Percentiles rank a stretch among this genome's conserved stretches.
Evolutionary conservation across 805 yeast species (phyloP).

Genomic region (Starmerella vaccinii): DNA sequence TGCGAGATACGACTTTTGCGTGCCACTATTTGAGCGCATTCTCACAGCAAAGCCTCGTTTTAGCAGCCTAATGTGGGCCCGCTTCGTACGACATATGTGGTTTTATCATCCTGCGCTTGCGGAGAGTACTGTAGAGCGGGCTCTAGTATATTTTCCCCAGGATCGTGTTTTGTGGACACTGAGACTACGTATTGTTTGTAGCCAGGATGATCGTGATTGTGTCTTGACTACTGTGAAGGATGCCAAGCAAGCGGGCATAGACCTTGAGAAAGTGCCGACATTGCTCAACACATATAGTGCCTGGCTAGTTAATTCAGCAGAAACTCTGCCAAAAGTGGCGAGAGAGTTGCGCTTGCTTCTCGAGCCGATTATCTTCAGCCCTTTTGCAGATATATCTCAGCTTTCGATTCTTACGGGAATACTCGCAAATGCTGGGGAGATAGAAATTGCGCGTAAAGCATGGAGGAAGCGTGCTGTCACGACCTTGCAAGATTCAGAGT

Average conservation of each 20-base stretch:
- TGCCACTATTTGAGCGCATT: not conserved
- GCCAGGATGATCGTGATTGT: not conserved
- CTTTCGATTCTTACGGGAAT: not conserved
- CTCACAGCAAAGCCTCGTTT: not conserved
- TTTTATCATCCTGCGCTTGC: not conserved
- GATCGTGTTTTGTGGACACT: not conserved
- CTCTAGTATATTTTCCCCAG: not conserved
- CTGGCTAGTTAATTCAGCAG: not conserved
- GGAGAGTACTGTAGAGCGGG: not conserved
- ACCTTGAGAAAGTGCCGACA: not conserved
- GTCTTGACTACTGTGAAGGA: not conserved
- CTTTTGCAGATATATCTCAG: not conserved
- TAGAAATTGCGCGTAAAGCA: slow-evolving; percentile 1
- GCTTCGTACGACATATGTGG: slow-evolving; percentile 1
- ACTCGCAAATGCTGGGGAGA: not conserved
- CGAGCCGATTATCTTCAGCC: slow-evolving; percentile 1
- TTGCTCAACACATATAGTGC: not conserved
- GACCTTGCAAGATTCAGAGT: not conserved
- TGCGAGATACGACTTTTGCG: slow-evolving; percentile 2
- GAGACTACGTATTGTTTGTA: not conserved
- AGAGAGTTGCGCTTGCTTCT: not conserved
- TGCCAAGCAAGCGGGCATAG: not conserved
- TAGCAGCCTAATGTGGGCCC: not conserved
- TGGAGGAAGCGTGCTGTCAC: not conserved
- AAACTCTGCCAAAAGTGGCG: not conserved